Conservation (phyloP, 176 grass and related monocot genomes). For the Eragrostis nindensis region DNA sequence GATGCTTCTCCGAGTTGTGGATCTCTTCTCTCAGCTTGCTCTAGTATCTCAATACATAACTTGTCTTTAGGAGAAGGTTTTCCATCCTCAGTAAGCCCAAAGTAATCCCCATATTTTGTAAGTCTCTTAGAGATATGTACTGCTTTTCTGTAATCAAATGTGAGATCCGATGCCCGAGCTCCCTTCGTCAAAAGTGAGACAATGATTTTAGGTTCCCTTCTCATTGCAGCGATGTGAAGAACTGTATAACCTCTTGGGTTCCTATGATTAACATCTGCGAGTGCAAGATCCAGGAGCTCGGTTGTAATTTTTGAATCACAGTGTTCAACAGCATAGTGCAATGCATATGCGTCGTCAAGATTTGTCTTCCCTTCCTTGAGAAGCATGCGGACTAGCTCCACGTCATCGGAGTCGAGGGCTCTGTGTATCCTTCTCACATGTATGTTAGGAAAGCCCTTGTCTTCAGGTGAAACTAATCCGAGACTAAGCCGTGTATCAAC, state of each 20-base stretch:
- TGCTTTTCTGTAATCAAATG: constrained; percentile 80
- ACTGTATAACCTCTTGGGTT: constrained; percentile 86
- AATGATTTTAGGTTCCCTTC: constrained; percentile 91
- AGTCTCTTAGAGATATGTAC: constrained; percentile 79
- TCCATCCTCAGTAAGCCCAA: constrained; percentile 50
- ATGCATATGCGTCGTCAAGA: constrained; percentile 82
- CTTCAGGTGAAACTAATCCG: constrained; percentile 51
- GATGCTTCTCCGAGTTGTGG: constrained; percentile 74
- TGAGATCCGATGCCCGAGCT: constrained; percentile 69
- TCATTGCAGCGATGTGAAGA: constrained; percentile 79
- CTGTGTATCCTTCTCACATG: constrained; percentile 74
- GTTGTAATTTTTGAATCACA: constrained; percentile 90
- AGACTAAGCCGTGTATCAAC: constrained; percentile 53
- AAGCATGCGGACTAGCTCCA: constrained; percentile 89
- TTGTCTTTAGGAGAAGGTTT: constrained; percentile 63
- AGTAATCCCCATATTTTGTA: constrained; percentile 59
- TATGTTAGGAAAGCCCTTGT: constrained; percentile 58
- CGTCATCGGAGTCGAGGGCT: constrained; percentile 83
- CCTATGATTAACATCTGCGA: constrained; percentile 88
- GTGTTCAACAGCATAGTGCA: constrained; percentile 92
- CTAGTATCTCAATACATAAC: constrained; percentile 79
- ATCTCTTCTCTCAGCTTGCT: constrained; percentile 78
- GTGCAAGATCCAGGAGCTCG: constrained; percentile 79
- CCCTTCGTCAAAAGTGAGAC: constrained; percentile 93
- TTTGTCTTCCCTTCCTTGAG: constrained; percentile 82